Base-by-base conservation (phyloP, 2,329 filamentous ascomycete genomes). In the Fusarium kyushuense region DNA sequence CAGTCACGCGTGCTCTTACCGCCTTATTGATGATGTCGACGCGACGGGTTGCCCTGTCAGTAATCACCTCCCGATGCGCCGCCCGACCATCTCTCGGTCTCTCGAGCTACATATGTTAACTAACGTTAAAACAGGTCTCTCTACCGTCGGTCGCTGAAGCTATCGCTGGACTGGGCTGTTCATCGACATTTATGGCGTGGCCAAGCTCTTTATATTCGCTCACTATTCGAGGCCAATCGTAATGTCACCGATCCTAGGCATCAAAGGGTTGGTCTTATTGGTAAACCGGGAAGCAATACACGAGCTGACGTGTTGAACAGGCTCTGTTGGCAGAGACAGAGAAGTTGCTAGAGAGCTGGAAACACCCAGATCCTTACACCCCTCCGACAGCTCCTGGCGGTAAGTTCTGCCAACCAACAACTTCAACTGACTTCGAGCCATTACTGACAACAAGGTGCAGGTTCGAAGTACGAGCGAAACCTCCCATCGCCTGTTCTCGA, bases 381-480 rank as follows among this genome's bases (percentile, higher is more conserved):
- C 88, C 91, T 70, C 96, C 96, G 16, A 97, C 93, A 41, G 95
- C 96, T 38, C 96, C 96, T 13, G 96, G 96, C 86, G 96, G 95
- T 96, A 84, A 69, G 87, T 49, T 27, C 13, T 42, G 16, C 27
- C 33, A 25, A 30, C 40, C 7, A 35, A 7, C 23, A 19, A 19
- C 10, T 16, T 4, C 23, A 11, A 33, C 11, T 17, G 19, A 43
- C 5, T 6, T 19, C 25, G 8, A 19, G 35, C 29, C 49, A 30
- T 49, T 33, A 47, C 63, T 76, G 43, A 74, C 21, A 4, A 29
- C 40, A 19, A 58, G 64, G 2, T 63, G 45, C 72, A 97, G 93
- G 94, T 72, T 97, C 93, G 69, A 98, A 98, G 86, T 98, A 92
- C 81, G 96, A 98, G 83, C 88, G 96, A 79, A 99, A 99, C 80